Conservation (phyloP, 257 asterid species). For the Solanum neorickii region DNA sequence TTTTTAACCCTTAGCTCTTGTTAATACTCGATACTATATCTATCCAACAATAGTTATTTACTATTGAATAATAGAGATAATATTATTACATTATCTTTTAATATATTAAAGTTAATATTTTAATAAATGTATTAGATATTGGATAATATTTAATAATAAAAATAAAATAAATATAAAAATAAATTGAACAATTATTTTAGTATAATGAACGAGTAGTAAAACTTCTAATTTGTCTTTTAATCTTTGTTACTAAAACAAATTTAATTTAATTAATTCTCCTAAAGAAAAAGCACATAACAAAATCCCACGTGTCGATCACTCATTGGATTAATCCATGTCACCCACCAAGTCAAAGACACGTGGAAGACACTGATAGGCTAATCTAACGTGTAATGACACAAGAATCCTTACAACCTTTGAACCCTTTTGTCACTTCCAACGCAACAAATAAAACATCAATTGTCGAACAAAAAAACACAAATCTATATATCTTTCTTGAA, state of each 20-base stretch:
- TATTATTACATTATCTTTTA: no score
- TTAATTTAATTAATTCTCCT: background rate
- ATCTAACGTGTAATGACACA: slow-evolving; percentile 37
- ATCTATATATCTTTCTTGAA: background rate
- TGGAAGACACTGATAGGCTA: slow-evolving; percentile 24
- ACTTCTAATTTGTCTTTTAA: background rate
- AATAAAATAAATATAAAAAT: no score
- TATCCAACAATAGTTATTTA: no score
- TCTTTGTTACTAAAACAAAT: background rate
- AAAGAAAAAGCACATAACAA: background rate
- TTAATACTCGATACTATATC: background rate
- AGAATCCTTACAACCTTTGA: background rate
- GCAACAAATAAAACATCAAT: background rate
- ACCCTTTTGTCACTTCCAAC: background rate
- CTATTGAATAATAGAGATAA: background rate
- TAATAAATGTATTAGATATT: no score
- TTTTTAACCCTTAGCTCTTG: background rate
- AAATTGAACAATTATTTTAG: no score
- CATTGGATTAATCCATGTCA: background rate
- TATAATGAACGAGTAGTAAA: no score
- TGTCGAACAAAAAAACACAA: background rate
- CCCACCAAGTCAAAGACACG: slow-evolving; percentile 12
- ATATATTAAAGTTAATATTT: no score
- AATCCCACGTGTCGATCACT: slow-evolving; percentile 10
- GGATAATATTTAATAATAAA: no score